phyloP scores from a whole-genome alignment of 2,329 filamentous ascomycete species.

The Xylaria sp. region DNA sequence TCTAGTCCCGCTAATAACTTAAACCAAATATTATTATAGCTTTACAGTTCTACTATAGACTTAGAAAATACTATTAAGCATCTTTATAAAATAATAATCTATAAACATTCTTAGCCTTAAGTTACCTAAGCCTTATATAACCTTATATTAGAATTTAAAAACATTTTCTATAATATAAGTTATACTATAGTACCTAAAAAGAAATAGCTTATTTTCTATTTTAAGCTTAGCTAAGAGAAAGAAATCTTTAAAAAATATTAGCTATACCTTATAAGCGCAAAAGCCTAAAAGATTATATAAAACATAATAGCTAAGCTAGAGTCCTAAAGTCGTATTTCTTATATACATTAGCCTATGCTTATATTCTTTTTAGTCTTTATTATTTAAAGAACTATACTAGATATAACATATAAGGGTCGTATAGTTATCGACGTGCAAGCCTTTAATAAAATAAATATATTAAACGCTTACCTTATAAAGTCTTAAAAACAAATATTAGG shows the following conservation, averaged over 20 bases:
- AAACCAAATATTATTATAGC: not conserved
- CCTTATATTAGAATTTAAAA: slow-evolving; percentile 1
- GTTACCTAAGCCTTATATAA: slow-evolving; percentile 5
- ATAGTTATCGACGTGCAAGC: not conserved
- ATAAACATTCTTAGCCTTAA: not conserved
- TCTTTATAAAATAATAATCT: not conserved
- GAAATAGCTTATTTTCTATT: slow-evolving; percentile 1
- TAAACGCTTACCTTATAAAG: not conserved
- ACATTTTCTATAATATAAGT: slow-evolving; percentile 5
- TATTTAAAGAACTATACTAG: not conserved
- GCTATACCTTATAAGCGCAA: slow-evolving; percentile 3
- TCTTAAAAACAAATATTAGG: not conserved
- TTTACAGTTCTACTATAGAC: not conserved
- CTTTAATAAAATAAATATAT: not conserved
- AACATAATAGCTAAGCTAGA: not conserved
- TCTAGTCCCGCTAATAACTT: too few species aligned
- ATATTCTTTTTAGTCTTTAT: not conserved
- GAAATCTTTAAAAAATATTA: not conserved
- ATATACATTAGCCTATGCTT: not conserved
- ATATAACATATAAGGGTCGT: not conserved
- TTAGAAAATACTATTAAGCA: slow-evolving; percentile 4
- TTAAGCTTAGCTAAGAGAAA: not conserved
- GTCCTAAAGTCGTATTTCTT: not conserved
- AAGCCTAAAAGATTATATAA: not conserved
- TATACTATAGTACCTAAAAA: slow-evolving; percentile 4